Evolutionary conservation across 257 asterid genomes (phyloP).

Genomic region (Solanum neorickii): DNA sequence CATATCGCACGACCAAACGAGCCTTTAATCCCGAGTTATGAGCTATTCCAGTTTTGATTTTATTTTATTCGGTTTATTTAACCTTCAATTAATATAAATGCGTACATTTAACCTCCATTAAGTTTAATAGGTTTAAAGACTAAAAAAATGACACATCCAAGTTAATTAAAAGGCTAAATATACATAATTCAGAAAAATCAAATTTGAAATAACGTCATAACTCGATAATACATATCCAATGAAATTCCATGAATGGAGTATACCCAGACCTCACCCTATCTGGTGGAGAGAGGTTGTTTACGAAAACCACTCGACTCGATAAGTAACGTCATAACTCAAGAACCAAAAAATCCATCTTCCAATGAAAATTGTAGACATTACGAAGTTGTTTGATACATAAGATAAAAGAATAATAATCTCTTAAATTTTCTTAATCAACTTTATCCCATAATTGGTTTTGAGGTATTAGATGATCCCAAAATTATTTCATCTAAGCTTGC

Average conservation of each 20-base stretch:
- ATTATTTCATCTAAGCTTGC: not conserved
- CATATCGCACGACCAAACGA: too few relatives aligned
- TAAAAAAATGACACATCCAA: not conserved
- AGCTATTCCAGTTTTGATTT: not conserved
- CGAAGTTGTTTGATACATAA: not conserved
- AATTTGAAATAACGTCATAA: not conserved
- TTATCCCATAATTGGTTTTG: not conserved
- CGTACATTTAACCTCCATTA: not conserved
- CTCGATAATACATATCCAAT: not conserved
- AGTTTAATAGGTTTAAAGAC: not conserved
- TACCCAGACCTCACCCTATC: not conserved
- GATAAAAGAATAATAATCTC: not conserved
- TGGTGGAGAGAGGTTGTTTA: not conserved
- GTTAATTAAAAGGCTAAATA: not conserved
- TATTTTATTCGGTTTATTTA: not conserved
- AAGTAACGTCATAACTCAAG: not conserved
- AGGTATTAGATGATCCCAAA: not conserved
- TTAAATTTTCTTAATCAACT: not conserved
- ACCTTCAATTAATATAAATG: not conserved
- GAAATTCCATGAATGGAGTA: not conserved
- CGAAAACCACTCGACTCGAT: not conserved
- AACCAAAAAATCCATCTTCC: not conserved
- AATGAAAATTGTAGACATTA: not conserved
- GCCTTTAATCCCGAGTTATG: too few relatives aligned
- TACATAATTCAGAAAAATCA: not conserved